Conservation (phyloP, 768 basidiomycete genomes). For the Chiua virens region DNA sequence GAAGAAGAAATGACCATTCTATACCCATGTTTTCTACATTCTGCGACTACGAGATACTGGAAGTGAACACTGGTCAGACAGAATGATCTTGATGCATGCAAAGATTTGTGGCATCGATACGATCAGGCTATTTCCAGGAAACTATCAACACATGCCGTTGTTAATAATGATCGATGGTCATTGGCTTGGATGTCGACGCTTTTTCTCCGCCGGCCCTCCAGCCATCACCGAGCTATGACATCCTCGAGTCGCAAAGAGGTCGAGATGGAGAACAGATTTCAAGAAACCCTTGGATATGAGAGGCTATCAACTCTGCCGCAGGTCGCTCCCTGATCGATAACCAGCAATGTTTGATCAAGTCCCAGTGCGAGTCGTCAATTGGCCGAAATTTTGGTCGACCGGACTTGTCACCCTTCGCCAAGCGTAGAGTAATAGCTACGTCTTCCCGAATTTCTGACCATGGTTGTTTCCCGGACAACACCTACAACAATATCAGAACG, state of each 20-base stretch:
- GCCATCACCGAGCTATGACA: no score
- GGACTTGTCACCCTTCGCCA: not conserved
- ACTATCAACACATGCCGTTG: no score
- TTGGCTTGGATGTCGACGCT: no score
- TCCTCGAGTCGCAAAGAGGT: not conserved
- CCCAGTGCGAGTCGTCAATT: not conserved
- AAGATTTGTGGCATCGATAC: no score
- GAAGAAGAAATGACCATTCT: no score
- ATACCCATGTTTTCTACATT: no score
- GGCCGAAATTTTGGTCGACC: not conserved
- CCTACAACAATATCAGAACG: not conserved
- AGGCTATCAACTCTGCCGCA: not conserved
- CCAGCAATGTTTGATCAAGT: constrained; percentile 1
- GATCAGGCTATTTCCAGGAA: no score
- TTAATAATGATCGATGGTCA: no score
- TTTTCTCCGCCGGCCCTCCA: no score
- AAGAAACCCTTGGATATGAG: not conserved
- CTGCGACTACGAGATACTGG: no score
- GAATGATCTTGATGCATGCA: no score
- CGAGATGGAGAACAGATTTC: not conserved
- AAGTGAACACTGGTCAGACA: no score
- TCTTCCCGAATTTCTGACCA: not conserved
- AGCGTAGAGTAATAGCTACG: constrained; percentile 2
- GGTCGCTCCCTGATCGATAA: not conserved
- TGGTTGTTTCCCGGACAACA: not conserved